Base-by-base conservation (phyloP, 441 rosid species). In the Populus hybrid region DNA sequence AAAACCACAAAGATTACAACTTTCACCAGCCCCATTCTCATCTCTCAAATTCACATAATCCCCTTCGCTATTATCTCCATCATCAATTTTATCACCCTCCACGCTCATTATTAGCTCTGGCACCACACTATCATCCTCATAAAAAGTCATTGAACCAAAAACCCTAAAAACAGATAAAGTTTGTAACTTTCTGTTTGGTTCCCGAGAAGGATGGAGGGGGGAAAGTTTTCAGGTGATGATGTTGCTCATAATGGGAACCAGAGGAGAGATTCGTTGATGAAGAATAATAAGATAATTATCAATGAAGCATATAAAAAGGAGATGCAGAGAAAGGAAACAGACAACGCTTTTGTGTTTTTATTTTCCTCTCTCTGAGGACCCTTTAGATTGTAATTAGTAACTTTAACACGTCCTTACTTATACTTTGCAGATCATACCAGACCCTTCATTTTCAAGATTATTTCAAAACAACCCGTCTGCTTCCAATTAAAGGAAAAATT, bases 21-120 rank as follows among this genome's bases (percentile, higher is more conserved):
- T 82, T 70, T 70, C 87, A 66, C 76, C 46, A 59, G 78, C 87
- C 68, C 86, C 71, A n/a, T 18, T 34, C 59, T 72, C 38, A 68
- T 81, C 88, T 69, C 86, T 85, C 85, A 95, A 81, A 80, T 82
- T 82, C 72, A 81, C 85, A 68, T 89, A 91, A 50, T 79, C 90
- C 81, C 90, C 82, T 70, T 81, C 85, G 24, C 34, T 69, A 50
- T 79, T 80, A 67, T 50, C 70, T 53, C 67, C 85, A 69, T 32
- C 83, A 59, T 71, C 61, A 53, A 53, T 53, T 53, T 24, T 84
- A 14, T 82, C 89, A 65, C 82, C 84, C 40, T 78, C 89, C 76
- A 85, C 67, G 71, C 83, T 86, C 82, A 83, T 42, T 82, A 74
- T 87, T 89, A 93, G 85, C 89, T 89, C 92, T 26, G 94, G 93